Evolutionary conservation across 1,139 yeast species (phyloP), one percentile per base, ranked within the genome.

Genomic region (Debaryomyces singareniensis): DNA sequence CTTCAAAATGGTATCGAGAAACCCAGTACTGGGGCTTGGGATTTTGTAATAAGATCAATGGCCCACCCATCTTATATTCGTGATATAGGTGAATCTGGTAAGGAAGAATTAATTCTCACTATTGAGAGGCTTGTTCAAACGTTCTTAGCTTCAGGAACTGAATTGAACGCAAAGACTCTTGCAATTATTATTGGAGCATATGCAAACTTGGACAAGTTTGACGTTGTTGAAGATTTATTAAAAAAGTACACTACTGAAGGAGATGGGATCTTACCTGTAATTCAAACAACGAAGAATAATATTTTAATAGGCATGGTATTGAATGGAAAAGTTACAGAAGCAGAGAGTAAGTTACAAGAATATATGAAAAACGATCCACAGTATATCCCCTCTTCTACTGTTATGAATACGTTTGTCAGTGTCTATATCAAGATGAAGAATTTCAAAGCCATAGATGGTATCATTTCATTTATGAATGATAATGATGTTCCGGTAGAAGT

Each of bases 401-500:
- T 57, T 11, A 53, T 66, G 58, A 66, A 67, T 45, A 45, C 57
- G 5, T 62, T 64, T 38, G 49, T 67, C 39, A 45, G 43, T 27
- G 40, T 48, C 37, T 60, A 67, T 37, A 51, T 59, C 18, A 53
- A 52, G 25, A 28, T 25, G 10, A 47, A 53, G 30, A 62, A 65
- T 41, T 55, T 50, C 35, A 43, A 51, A 16, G 67, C 71, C 3
- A 64, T 64, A 11, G 63, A 58, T 29, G 67, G 65, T 4, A 55
- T 66, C 27, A 40, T 63, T 28, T 40, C 52, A 25, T 66, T 53
- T 44, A 66, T 66, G 71, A 47, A 50, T 33, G 40, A 43, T 20
- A 34, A 60, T 22, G 55, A 62, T n/a, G 55, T 79, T 22, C 49
- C 62, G 21, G 83, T 81, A 16, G 85, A 78, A 47, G 65, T 75